Evolutionary conservation across 2,329 filamentous ascomycete species (phyloP).

Genomic region (Blastomyces emzantsi): DNA sequence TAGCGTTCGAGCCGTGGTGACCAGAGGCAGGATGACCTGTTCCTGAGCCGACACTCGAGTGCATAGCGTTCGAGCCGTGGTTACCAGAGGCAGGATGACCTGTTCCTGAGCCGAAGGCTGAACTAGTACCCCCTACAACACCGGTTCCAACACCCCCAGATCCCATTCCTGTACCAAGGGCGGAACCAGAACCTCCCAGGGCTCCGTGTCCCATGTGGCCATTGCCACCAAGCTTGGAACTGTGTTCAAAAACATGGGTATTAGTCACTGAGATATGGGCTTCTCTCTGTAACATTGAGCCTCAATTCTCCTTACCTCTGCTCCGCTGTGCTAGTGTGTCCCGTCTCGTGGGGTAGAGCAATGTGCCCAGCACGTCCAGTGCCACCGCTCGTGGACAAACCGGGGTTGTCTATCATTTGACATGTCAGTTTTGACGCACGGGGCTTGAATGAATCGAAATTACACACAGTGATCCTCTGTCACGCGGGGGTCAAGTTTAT

Average conservation of each 20-base stretch:
- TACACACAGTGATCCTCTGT: slow-evolving; percentile 21
- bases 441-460: not conserved
- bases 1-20: slow-evolving; percentile 11
- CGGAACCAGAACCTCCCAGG: not conserved
- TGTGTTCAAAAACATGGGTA: not conserved
- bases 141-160: not conserved
- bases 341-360: not conserved
- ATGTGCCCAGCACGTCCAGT: not conserved
- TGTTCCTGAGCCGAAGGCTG: slow-evolving; percentile 13
- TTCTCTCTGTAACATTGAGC: not conserved
- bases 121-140: not conserved
- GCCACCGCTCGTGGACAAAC: not conserved
- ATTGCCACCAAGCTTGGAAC: not conserved
- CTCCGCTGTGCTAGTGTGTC: not conserved
- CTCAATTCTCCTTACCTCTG: not conserved
- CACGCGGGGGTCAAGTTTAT: slow-evolving; percentile 33
- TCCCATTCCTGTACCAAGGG: slow-evolving; percentile 9
- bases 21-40: slow-evolving; percentile 13
- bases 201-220: not conserved
- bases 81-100: slow-evolving; percentile 17
- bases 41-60: slow-evolving; percentile 11
- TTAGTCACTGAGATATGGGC: not conserved
- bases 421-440: not conserved
- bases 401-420: not conserved
- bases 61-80: not conserved